Evolutionary conservation across 2,329 filamentous ascomycete species (phyloP).

Genomic region (Cryoendolithus antarcticus): DNA sequence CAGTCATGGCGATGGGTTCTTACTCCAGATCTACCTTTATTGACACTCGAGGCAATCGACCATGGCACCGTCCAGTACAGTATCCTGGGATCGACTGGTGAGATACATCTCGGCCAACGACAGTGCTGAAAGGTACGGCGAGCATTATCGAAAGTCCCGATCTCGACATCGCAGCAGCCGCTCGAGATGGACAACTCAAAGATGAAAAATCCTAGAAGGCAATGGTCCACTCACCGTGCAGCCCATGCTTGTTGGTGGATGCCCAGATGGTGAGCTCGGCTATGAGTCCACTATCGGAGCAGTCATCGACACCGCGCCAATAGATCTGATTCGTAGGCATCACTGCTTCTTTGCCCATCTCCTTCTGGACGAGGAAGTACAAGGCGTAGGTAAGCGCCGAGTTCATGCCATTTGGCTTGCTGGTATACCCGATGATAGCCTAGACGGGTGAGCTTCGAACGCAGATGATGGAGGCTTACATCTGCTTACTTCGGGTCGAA

Average conservation of each 20-base stretch:
- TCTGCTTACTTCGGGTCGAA: constrained; percentile 18
- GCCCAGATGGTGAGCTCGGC: constrained; percentile 28
- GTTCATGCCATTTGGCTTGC: constrained; percentile 27
- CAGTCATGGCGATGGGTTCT: too few species aligned
- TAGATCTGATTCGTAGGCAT: constrained; percentile 25
- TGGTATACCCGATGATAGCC: constrained; percentile 19
- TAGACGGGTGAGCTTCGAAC: too few species aligned
- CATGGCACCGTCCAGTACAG: not conserved
- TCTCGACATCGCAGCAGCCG: not conserved
- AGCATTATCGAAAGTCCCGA: not conserved
- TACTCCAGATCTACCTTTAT: too few species aligned
- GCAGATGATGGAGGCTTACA: too few species aligned
- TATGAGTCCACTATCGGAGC: constrained; percentile 23
- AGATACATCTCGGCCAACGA: not conserved
- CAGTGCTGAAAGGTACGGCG: not conserved
- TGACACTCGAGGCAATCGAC: too few species aligned
- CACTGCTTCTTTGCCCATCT: constrained; percentile 21
- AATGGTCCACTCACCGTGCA: not conserved
- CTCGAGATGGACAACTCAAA: not conserved
- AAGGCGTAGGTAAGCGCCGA: constrained; percentile 28
- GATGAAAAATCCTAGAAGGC: not conserved
- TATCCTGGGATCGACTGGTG: not conserved
- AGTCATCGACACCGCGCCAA: constrained; percentile 24
- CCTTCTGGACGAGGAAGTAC: constrained; percentile 27
- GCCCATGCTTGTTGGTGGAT: constrained; percentile 13